Base-by-base conservation (phyloP, 306 rosid genomes). In the Oxytropis ochrocephala region DNA sequence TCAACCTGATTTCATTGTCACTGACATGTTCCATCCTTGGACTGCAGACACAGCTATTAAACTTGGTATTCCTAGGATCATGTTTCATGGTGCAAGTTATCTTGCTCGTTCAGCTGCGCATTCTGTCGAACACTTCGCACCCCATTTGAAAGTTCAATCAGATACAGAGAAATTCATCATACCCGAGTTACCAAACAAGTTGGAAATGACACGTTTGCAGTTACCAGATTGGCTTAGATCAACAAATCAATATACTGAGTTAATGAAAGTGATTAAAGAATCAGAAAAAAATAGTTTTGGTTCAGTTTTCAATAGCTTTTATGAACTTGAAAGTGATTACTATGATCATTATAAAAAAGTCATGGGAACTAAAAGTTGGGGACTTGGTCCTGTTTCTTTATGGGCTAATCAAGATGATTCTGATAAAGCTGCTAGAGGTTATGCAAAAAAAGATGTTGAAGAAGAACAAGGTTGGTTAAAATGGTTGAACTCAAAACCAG, bases 21-120 rank as follows among this genome's bases (percentile, higher is more conserved):
- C 81, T 1, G 85, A 84, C 61, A 42, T 84, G 75, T 78, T 79
- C 50, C 44, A 70, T 5, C 72, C 79, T 19, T 84, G 85, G 88
- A 21, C 75, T 0, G 78, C 13, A 0, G 84, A 84, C 11, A 58
- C 41, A 0, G 81, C 85, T 0, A 54, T 41, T 0, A 67, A 73
- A 8, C 42, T 78, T 0, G 70, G 61, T 0, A 73, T 84, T 33
- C 84, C 84, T 1, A 46, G 88, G 65, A 50, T 84, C 29, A 60
- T 78, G 53, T 81, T 81, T 35, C 56, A 33, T 0, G 61, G 54
- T 1, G 72, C 72, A 1, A 72, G 83, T 4, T 67, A 57, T 47
- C 76, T 83, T 1, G 74, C 79, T 16, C 66, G 42, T 5, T 78
- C 69, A 7, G 79, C 79, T 0, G 64, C 48, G 4, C 75, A 75